Evolutionary conservation across 805 yeast genomes (phyloP).

Genomic region (Suhomyces kilbournensis): DNA sequence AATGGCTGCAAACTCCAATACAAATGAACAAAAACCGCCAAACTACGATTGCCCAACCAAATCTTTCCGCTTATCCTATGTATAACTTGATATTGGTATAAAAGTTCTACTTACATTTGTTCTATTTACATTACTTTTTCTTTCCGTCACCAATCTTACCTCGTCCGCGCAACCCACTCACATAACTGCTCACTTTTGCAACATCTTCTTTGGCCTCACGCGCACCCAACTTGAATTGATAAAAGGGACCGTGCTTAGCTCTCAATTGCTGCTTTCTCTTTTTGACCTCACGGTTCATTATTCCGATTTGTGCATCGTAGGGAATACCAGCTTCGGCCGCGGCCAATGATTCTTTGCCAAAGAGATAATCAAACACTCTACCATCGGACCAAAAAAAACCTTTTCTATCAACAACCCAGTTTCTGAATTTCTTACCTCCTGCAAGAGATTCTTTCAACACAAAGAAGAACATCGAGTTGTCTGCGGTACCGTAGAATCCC

Average conservation of each 20-base stretch:
- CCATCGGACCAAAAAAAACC: conserved; percentile 96
- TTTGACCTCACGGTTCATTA: conserved; percentile 45
- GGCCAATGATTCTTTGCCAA: conserved; percentile 75
- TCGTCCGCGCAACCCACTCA: conserved; percentile 5
- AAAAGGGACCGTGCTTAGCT: conserved; percentile 56
- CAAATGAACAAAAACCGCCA: no score
- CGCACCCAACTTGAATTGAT: conserved; percentile 49
- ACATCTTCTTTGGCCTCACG: conserved; percentile 31
- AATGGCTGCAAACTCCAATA: neutral
- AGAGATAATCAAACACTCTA: conserved; percentile 74
- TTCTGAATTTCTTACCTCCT: conserved; percentile 38
- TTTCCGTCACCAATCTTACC: neutral
- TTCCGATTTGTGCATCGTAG: conserved; percentile 56
- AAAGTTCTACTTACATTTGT: neutral
- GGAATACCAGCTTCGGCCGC: conserved; percentile 71
- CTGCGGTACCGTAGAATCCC: conserved; percentile 83
- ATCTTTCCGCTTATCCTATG: neutral
- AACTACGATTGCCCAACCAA: neutral
- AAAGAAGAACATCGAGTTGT: conserved; percentile 70
- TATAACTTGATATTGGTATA: neutral
- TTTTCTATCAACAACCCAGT: conserved; percentile 78
- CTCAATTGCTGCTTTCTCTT: conserved; percentile 50
- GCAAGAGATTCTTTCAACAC: conserved; percentile 57
- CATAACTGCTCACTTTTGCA: conserved; percentile 20
- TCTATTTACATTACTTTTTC: conserved; percentile 1